Evolutionary conservation across 78 protist genomes (phyloP), one percentile per base, ranked within the genome.

Genomic region (Thecamonas trahens): DNA sequence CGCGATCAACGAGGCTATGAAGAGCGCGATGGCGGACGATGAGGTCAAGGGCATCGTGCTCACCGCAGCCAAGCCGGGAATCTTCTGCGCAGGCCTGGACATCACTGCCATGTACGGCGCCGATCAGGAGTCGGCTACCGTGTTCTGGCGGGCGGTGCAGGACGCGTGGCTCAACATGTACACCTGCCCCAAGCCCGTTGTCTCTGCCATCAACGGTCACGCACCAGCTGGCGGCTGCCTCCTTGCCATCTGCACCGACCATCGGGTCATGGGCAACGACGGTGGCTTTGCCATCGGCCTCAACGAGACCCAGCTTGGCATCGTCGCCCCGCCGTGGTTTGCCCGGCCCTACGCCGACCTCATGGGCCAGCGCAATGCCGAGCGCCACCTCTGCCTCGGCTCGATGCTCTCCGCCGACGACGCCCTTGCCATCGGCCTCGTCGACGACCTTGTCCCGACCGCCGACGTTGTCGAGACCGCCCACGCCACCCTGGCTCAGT

Each of bases 161-260:
- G 55, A 49, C 13, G 7, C 18, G 55, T 49, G 7, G 26, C 55
- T 49, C 26, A 20, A 20, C 28, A 11, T 49, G 29, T 18, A 17
- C 26, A 49, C 13, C 28, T 18, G 28, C 29, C 55, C 28, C 26
- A 3, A 18, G 55, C 26, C 55, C 29, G 3, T 7, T 11, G 55
- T 24, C 3, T 11, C 55, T 3, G 55, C 55, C 17, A 14, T 49
- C 26, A 14, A 9, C 7, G 55, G 55, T 3, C 49, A 61, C 67
- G 1, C 26, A 0, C 67, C 67, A 15, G 67, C 67, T 24, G 67
- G 67, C 34, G 67, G 67, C 52, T 61, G 67, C 67, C 17, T 61
- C 28, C 29, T 61, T 45, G 49, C 67, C 24, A 29, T 61, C 26
- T 24, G 28, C 17, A 22, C 38, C 67, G 67, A 61, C 67, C 22